Percentiles rank a stretch among this genome's conserved stretches.
phyloP scores from a whole-genome alignment of 2,329 filamentous ascomycete genomes.

The Thielaviopsis euricoi region DNA sequence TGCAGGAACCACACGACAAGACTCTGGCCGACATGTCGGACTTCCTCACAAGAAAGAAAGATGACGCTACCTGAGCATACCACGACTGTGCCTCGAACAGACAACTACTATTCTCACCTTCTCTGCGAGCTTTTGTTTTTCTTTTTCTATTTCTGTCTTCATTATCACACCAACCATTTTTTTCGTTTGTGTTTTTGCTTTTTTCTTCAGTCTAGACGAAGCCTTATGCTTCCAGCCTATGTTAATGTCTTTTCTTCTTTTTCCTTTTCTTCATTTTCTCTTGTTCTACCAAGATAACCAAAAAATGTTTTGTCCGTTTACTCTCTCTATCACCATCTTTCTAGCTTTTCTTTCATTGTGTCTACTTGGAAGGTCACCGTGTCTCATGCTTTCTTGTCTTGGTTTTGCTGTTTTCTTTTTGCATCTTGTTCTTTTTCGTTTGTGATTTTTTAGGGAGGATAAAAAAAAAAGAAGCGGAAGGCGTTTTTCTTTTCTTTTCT shows the following conservation, averaged over 20 bases:
- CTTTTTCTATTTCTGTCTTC: not conserved
- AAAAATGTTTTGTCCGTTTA: not conserved
- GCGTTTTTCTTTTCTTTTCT: not conserved
- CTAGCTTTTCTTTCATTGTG: not conserved
- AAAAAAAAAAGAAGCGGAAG: not conserved
- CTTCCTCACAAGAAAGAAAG: too few relatives aligned
- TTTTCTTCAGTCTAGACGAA: not conserved
- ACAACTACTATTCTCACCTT: too few relatives aligned
- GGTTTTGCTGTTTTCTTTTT: not conserved
- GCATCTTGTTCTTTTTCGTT: not conserved
- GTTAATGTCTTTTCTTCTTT: slow-evolving; percentile 3
- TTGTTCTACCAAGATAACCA: not conserved
- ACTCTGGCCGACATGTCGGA: not conserved
- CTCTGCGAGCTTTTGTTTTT: not conserved
- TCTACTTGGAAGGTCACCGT: not conserved
- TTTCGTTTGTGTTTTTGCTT: not conserved
- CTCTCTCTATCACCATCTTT: not conserved
- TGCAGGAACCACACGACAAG: not conserved
- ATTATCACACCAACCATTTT: not conserved
- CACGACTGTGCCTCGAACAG: too few relatives aligned
- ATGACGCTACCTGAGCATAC: too few relatives aligned
- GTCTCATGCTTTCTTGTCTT: not conserved
- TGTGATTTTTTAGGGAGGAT: not conserved
- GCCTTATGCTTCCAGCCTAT: not conserved
- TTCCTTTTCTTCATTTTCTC: not conserved